Conservation (phyloP, 148 eudicot species). For the Hydrangea macrophylla region DNA sequence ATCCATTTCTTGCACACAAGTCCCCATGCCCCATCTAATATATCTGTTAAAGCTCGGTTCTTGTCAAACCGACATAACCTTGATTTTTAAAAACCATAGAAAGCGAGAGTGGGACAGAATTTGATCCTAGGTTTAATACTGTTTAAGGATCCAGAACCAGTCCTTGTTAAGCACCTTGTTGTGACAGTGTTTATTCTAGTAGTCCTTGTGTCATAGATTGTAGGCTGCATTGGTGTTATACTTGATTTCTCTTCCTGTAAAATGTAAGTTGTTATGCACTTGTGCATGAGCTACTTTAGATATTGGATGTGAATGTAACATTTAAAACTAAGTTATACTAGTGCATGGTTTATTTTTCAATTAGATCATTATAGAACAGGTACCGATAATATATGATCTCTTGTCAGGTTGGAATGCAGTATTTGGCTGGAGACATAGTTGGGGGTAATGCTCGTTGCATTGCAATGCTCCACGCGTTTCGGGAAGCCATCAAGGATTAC, state of each 20-base stretch:
- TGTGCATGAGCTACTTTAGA: neutral
- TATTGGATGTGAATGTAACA: neutral
- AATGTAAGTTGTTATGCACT: neutral
- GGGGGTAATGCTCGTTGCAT: slow-evolving; percentile 80
- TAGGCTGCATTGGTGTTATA: neutral
- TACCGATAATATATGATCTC: neutral
- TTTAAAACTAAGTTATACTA: neutral
- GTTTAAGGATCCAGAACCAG: neutral
- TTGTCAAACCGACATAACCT: too few relatives aligned
- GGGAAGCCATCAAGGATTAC: slow-evolving; percentile 74
- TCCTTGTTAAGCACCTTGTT: neutral
- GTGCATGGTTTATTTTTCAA: neutral
- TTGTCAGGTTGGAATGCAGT: slow-evolving; percentile 77
- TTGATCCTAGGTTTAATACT: too few relatives aligned
- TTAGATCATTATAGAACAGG: neutral
- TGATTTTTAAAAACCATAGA: too few relatives aligned
- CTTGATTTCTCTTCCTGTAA: neutral
- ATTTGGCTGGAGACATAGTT: slow-evolving; percentile 56
- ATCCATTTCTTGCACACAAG: too few relatives aligned
- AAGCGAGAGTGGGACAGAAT: too few relatives aligned
- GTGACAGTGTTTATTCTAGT: neutral
- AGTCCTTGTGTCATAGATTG: neutral
- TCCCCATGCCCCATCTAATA: too few relatives aligned
- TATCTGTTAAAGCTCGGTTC: too few relatives aligned
- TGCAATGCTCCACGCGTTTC: slow-evolving; percentile 83